Base-by-base conservation (phyloP, 2,329 filamentous ascomycete species). In the Aspergillus versicolor region DNA sequence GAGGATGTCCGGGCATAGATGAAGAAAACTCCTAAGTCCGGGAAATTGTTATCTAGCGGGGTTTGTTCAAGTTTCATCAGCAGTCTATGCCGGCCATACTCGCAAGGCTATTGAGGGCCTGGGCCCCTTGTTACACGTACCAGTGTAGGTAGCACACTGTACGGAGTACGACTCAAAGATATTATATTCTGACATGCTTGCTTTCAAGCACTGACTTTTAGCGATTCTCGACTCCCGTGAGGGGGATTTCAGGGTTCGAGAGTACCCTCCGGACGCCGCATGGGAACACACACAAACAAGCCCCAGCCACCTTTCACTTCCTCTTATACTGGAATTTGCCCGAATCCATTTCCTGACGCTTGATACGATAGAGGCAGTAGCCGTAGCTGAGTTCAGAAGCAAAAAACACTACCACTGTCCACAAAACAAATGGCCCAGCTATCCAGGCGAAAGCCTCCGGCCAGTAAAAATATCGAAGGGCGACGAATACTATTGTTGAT, bases 381-480 rank as follows among this genome's bases (percentile, higher is more conserved):
- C 61, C 59, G 17, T 61, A 61, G 3, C 46, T 52, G 2, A 44
- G n/a, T 21, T 63, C 59, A 6, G 46, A 43, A 12, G 51, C n/a
- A 21, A 61, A 53, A 37, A 61, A 61, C 8, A 56, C 24, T 7
- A 13, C 30, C 5, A 58, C 42, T 27, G 50, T 40, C 61, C 59
- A 61, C 24, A 58, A 37, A n/a, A 37, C 34, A 7, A 8, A 63
- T 15, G 59, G 59, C n/a, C 54, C 42, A 38, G 54, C 59, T 12
- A 63, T n/a, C 59, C 54, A 59, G 3, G 48, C 44, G 48, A 60
- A 61, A 5, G 54, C 44, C 7, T 52, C 54, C 5, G 52, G 54
- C 59, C 59, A 63, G 22, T 59, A 59, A 7, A 46, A 34, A 24
- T 57, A 61, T 15, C 59, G 54, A 27, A 63, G 15, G 13, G 19